Base-by-base conservation (phyloP, 176 grass and related monocot species). In the Puccinellia tenuiflora region DNA sequence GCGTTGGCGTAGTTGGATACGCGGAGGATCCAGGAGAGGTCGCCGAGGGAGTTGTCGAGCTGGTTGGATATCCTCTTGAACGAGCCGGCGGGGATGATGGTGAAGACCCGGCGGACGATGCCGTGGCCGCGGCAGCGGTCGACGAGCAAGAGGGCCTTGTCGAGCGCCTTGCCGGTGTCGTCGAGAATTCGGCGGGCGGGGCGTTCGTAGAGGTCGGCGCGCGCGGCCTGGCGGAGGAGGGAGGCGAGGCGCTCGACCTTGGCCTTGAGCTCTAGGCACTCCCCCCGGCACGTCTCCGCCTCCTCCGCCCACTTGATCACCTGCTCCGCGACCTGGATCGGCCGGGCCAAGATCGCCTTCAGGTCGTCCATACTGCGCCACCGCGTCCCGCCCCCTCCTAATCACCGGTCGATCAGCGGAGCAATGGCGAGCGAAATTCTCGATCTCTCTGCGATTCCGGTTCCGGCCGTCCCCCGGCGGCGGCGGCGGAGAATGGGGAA, bases 281-380 rank as follows among this genome's bases (percentile, higher is more conserved):
- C 96, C 80, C 87, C 87, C 83, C 87, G 71, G 83, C 17, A 90
- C 33, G 80, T 73, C 46, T 90, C 85, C 39, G 83, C 90, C 34
- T 95, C 92, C 28, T 95, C 96, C 51, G 90, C 87, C 82, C 86
- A 90, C 87, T 95, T 95, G 9, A 90, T 93, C 46, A 98, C 92
- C 76, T 95, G 96, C 79, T 98, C 96, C 25, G 96, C 96, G 5
- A 98, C 46, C 83, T 95, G 96, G 81, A 98, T 98, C 80, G 96
- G 91, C 83, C 77, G 94, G 54, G 96, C 91, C 33, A 98, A 84
- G 77, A 85, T 95, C 67, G 85, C 85, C 89, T 91, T 90, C 11
- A 93, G 85, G 76, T 90, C 91, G 70, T 88, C 90, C 92, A 93
- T 98, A 83, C 21, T 31, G 75, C 54, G 30, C 38, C 76, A 25